Conservation (phyloP, 768 basidiomycete genomes). For the Hericium rajendrae region DNA sequence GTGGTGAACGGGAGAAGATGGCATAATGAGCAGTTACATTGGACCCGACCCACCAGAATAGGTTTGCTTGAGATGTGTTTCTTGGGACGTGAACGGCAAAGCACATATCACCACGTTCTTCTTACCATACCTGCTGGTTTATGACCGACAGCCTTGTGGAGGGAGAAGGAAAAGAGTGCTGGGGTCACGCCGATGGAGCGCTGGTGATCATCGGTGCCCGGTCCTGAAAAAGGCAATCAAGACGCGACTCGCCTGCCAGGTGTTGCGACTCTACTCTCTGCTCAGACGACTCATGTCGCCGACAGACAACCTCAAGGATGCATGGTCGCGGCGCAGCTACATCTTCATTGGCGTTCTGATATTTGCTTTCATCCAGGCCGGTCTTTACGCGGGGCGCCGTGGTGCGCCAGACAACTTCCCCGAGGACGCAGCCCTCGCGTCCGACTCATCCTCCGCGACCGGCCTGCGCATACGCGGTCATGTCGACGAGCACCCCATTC, state of each 20-base stretch:
- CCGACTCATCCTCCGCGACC: slow-evolving; percentile 17
- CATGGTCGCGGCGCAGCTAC: slow-evolving; percentile 7
- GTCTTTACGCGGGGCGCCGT: slow-evolving; percentile 23
- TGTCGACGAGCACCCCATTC: slow-evolving; percentile 65
- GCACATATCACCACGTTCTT: too few species aligned
- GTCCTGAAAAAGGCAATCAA: neutral
- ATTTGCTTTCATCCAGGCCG: slow-evolving; percentile 24
- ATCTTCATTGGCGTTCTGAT: slow-evolving; percentile 20
- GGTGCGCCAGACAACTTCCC: slow-evolving; percentile 16
- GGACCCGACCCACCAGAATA: too few species aligned
- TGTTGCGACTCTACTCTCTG: neutral
- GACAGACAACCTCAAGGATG: neutral
- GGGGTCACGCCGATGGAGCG: too few species aligned
- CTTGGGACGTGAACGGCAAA: too few species aligned
- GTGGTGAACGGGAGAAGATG: too few species aligned
- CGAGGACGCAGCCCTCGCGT: slow-evolving; percentile 16
- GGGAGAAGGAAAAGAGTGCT: too few species aligned
- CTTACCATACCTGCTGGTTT: too few species aligned
- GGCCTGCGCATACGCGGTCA: slow-evolving; percentile 9
- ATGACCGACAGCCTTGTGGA: too few species aligned
- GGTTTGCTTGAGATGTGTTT: too few species aligned
- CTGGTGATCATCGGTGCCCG: too few species aligned
- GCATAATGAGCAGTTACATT: too few species aligned
- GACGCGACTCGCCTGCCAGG: neutral
- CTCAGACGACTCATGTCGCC: slow-evolving; percentile 8